A percentile compares a stretch with the other conserved stretches of the same genome.
Conservation (phyloP, 2,329 filamentous ascomycete genomes). For the Byssothecium circinans region DNA sequence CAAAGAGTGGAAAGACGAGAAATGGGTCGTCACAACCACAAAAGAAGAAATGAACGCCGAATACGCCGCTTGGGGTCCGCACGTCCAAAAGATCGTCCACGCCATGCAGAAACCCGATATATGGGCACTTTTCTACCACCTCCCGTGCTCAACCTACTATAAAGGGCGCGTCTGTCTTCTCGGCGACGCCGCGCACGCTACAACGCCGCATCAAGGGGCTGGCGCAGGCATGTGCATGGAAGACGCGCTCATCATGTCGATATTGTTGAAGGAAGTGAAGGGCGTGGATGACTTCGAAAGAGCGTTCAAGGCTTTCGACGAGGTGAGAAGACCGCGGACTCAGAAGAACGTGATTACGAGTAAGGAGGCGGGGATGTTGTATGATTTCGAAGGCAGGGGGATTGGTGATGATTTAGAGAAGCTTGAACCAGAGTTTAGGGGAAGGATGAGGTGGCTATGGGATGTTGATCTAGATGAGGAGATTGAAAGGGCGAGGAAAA, state of each 20-base stretch:
- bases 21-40: constrained; percentile 38
- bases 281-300: constrained; percentile 36
- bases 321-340: constrained; percentile 30
- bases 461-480: constrained; percentile 42
- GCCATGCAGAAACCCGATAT: constrained; percentile 56
- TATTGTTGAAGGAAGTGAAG: constrained; percentile 31
- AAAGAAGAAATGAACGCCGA: constrained; percentile 38
- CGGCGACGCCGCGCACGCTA: constrained; percentile 61
- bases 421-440: constrained; percentile 35
- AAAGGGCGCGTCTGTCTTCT: constrained; percentile 52
- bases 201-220: constrained; percentile 58
- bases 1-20: constrained; percentile 35
- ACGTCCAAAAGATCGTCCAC: constrained; percentile 33
- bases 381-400: constrained; percentile 43
- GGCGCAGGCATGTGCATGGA: constrained; percentile 61
- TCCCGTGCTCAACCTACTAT: constrained; percentile 51
- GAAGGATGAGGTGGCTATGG: constrained; percentile 47
- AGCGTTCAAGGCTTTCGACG: constrained; percentile 33
- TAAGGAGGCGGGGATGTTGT: constrained; percentile 39
- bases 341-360: constrained; percentile 35
- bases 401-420: constrained; percentile 43
- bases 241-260: constrained; percentile 48
- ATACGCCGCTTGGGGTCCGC: constrained; percentile 32
- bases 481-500: constrained; percentile 33
- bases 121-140: constrained; percentile 61